Evolutionary conservation across 805 yeast species (phyloP), one percentile per base, ranked within the genome.

Genomic region (Candida germanica): DNA sequence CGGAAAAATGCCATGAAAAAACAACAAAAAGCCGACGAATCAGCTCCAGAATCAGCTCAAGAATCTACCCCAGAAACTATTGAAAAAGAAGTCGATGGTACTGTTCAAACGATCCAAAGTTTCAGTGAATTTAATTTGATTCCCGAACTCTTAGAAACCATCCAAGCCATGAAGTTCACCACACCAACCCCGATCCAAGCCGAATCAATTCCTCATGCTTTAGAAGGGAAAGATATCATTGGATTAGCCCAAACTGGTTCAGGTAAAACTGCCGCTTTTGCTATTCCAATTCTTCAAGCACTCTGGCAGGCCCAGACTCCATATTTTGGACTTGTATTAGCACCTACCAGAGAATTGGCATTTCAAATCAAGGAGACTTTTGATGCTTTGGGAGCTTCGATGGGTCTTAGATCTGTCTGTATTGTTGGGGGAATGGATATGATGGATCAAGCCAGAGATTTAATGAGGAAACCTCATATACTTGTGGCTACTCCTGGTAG

Each of bases 221-320:
- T 93, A 13, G 78, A 83, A 47, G 96, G 96, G 3, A 79, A 87
- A 46, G 98, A 91, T 63, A 82, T 91, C 31, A 88, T 91, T 53
- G 98, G 98, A 10, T 73, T 91, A 43, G 98, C 98, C 0, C 96
- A 91, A 54, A 91, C 98, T 0, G 98, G 98, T 29, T 87, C 96
- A 3, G 98, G 98, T 46, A 91, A 91, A 61, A 93, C 98, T 0
- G 98, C 98, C 0, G 98, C 98, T 0, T 93, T 93, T 70, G 97
- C 98, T 6, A 79, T 93, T 34, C 98, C 98, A 1, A 87, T 93
- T 29, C 70, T 93, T 21, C 97, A 93, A 58, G 80, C 87, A 1
- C 69, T 93, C 32, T 89, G 96, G 87, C 79, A 87, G 37, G 88
- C 82, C 18, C 96, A 91, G 52, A 71, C 83, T 2, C 89, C 96